A percentile compares a stretch with the other conserved stretches of the same genome.
phyloP scores from a whole-genome alignment of 768 basidiomycete genomes.

The Russula olivacea region DNA sequence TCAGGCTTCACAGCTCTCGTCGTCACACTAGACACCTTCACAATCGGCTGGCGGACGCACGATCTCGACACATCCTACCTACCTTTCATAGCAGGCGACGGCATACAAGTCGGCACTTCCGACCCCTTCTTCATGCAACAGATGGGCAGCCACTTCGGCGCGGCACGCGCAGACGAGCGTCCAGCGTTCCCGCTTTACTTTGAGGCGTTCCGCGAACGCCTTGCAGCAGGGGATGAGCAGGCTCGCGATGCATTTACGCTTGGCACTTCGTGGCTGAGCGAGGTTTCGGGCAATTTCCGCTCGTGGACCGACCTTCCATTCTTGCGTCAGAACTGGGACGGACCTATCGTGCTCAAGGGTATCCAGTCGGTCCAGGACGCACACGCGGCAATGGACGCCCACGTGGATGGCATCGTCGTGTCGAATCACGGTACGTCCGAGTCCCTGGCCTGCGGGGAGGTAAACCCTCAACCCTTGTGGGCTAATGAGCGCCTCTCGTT shows the following conservation, averaged over 20 bases:
- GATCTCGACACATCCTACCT: constrained; percentile 61
- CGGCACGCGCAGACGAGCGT: not conserved
- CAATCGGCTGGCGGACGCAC: constrained; percentile 70
- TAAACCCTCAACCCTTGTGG: not conserved
- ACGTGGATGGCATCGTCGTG: not conserved
- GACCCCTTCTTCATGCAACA: constrained; percentile 74
- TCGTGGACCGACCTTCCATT: not conserved
- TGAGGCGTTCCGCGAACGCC: not conserved
- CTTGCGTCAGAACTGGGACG: not conserved
- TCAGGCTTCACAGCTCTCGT: constrained; percentile 65
- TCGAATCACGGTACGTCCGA: not conserved
- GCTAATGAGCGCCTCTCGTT: not conserved
- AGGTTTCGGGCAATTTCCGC: not conserved
- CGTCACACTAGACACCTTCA: constrained; percentile 73
- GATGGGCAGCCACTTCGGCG: constrained; percentile 30
- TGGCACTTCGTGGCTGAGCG: not conserved
- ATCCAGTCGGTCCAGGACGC: not conserved
- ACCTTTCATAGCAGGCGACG: constrained; percentile 61
- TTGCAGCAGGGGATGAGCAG: not conserved
- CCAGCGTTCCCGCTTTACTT: not conserved
- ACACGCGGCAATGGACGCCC: not conserved
- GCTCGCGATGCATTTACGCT: not conserved
- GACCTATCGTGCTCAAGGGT: not conserved
- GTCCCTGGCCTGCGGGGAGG: not conserved
- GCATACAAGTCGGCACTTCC: constrained; percentile 58